phyloP scores from a whole-genome alignment of 2,329 filamentous ascomycete species.

The Calycina herbarum region DNA sequence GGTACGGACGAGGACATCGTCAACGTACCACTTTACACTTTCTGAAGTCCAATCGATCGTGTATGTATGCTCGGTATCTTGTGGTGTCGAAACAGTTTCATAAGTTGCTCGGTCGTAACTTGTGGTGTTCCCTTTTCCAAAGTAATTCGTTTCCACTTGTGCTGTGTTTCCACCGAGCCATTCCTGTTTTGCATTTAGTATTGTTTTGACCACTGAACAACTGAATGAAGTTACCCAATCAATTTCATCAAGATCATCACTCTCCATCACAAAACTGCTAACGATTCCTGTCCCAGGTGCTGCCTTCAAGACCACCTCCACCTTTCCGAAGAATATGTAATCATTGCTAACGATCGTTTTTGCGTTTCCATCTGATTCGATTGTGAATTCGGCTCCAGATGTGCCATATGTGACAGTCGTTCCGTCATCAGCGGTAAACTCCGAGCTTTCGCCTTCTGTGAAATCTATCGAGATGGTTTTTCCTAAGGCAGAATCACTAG shows the following conservation, averaged over 20 bases:
- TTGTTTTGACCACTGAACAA: not conserved
- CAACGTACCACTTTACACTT: constrained; percentile 66
- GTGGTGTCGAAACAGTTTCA: constrained; percentile 55
- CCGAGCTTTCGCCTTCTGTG: constrained; percentile 51
- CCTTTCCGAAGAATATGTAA: constrained; percentile 81
- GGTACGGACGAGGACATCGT: constrained; percentile 63
- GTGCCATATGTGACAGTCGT: constrained; percentile 68
- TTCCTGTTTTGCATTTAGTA: constrained; percentile 24
- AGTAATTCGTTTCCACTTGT: constrained; percentile 76
- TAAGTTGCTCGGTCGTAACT: constrained; percentile 67
- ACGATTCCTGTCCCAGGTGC: constrained; percentile 73
- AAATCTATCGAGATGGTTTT: constrained; percentile 62
- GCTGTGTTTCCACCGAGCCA: constrained; percentile 46
- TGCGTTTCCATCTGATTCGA: constrained; percentile 67
- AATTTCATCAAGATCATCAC: constrained; percentile 81
- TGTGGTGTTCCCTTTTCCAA: constrained; percentile 69
- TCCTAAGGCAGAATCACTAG: constrained; percentile 69
- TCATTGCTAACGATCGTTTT: constrained; percentile 76
- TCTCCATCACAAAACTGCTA: constrained; percentile 78
- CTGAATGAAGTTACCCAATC: constrained; percentile 58
- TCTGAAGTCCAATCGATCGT: constrained; percentile 69
- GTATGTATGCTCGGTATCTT: constrained; percentile 64
- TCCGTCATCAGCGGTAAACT: constrained; percentile 56
- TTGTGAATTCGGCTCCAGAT: constrained; percentile 67
- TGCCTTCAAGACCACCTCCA: constrained; percentile 75